phyloP scores from a whole-genome alignment of 345 rosid genomes.

The Acer campestre region DNA sequence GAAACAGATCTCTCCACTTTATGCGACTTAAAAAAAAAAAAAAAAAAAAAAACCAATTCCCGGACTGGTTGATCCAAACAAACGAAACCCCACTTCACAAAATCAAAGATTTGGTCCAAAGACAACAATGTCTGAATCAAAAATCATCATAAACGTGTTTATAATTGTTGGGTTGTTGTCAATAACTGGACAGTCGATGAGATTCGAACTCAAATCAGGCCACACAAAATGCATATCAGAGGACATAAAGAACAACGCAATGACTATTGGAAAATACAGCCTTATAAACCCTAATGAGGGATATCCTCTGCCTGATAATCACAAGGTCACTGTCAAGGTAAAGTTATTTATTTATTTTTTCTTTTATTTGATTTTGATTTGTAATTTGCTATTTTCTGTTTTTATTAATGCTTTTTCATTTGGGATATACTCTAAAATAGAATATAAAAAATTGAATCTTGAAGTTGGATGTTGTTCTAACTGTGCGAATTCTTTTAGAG shows the following conservation, averaged over 20 bases:
- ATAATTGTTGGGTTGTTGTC: slow-evolving; percentile 32
- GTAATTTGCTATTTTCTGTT: not conserved
- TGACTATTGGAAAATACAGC: slow-evolving; percentile 66
- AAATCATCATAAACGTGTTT: not conserved
- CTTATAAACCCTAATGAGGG: slow-evolving; percentile 60
- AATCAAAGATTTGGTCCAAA: not conserved
- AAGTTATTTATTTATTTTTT: not conserved
- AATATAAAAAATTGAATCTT: slow-evolving; percentile 1
- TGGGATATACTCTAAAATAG: not conserved
- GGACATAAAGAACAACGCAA: slow-evolving; percentile 62
- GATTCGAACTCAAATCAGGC: slow-evolving; percentile 67
- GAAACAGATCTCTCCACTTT: not conserved
- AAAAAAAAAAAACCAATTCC: not conserved
- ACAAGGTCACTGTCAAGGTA: slow-evolving; percentile 65
- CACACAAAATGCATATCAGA: slow-evolving; percentile 74
- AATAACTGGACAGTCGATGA: slow-evolving; percentile 46
- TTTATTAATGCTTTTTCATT: not conserved
- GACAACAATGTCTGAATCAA: slow-evolving; percentile 25
- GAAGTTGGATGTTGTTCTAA: not conserved
- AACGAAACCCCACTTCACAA: not conserved
- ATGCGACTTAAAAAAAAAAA: not conserved
- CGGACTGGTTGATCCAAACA: not conserved
- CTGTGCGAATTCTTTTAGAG: not conserved
- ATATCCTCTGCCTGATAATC: slow-evolving; percentile 55
- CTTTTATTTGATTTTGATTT: not conserved